Conservation (phyloP, 805 yeast genomes). For the Scheffersomyces ergatensis region DNA sequence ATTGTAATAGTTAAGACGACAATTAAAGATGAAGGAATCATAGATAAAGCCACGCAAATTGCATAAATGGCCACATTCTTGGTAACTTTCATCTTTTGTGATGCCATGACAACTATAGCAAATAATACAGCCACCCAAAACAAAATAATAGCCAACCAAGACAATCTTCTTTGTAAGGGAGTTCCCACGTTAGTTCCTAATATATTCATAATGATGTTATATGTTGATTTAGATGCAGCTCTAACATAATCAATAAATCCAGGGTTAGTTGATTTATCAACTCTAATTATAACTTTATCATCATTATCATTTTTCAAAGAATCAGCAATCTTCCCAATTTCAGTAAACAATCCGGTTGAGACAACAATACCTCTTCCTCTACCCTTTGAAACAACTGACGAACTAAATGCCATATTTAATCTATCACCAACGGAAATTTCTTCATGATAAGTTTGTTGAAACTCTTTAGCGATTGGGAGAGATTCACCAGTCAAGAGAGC, state of each 20-base stretch:
- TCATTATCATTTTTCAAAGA: constrained; percentile 43
- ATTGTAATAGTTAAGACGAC: constrained; percentile 83
- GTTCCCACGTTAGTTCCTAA: constrained; percentile 79
- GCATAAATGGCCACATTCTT: constrained; percentile 85
- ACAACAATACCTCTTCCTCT: constrained; percentile 69
- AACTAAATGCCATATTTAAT: constrained; percentile 66
- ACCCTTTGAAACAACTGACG: constrained; percentile 71
- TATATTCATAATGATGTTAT: constrained; percentile 61
- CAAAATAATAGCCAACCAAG: constrained; percentile 71
- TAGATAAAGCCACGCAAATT: constrained; percentile 76
- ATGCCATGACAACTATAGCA: constrained; percentile 84
- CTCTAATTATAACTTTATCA: constrained; percentile 38
- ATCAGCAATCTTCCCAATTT: constrained; percentile 71
- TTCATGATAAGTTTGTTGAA: constrained; percentile 33
- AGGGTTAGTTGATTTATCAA: constrained; percentile 32
- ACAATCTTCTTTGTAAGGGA: constrained; percentile 72
- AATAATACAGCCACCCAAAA: constrained; percentile 79
- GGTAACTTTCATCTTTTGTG: constrained; percentile 72
- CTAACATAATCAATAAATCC: constrained; percentile 43
- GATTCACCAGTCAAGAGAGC: constrained; percentile 68
- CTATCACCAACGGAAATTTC: constrained; percentile 69
- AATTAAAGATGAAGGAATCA: constrained; percentile 79
- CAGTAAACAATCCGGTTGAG: constrained; percentile 68
- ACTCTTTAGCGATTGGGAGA: constrained; percentile 58
- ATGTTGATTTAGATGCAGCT: constrained; percentile 48